Percentiles rank a stretch among this genome's conserved stretches.
These are phyloP conservation scores for Pythium phragmitis DNA, from an alignment of 352 stramenopile genomes.

Conservation along the genomic window DNA sequence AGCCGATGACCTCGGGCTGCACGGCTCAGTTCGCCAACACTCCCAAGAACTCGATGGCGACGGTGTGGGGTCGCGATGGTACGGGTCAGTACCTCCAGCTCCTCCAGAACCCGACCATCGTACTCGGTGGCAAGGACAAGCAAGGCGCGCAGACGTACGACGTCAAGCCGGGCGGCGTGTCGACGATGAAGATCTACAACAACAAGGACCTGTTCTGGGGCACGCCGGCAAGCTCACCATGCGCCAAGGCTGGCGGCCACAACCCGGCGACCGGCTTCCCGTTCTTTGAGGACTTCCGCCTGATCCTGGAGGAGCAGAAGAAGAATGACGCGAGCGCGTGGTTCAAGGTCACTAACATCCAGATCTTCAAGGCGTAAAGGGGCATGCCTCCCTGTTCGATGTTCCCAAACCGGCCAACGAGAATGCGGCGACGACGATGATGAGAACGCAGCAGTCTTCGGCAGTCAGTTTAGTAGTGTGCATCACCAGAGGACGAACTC, in stretches of 20 bases:
- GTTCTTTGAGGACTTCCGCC: conserved; percentile 75
- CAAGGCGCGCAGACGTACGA: conserved; percentile 61
- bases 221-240: conserved; percentile 37
- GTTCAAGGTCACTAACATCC: conserved; percentile 73
- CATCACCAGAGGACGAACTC: neutral
- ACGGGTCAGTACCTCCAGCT: conserved; percentile 70
- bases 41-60: conserved; percentile 59
- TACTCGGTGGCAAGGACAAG: conserved; percentile 50
- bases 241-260: conserved; percentile 49
- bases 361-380: conserved; percentile 33
- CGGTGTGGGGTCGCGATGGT: conserved; percentile 57
- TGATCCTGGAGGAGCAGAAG: conserved; percentile 80
- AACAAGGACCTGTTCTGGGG: conserved; percentile 73
- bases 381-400: neutral
- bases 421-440: neutral
- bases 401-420: neutral
- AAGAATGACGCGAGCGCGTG: conserved; percentile 60
- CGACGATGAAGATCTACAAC: conserved; percentile 78
- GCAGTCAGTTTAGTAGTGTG: neutral
- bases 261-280: conserved; percentile 63
- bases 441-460: conserved; percentile 3
- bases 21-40: conserved; percentile 68
- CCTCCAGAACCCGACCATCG: conserved; percentile 68
- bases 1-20: conserved; percentile 64
- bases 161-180: conserved; percentile 40